Percentiles rank a stretch among this genome's conserved stretches.
phyloP scores from a whole-genome alignment of 768 basidiomycete species.

The Serendipita sp. region DNA sequence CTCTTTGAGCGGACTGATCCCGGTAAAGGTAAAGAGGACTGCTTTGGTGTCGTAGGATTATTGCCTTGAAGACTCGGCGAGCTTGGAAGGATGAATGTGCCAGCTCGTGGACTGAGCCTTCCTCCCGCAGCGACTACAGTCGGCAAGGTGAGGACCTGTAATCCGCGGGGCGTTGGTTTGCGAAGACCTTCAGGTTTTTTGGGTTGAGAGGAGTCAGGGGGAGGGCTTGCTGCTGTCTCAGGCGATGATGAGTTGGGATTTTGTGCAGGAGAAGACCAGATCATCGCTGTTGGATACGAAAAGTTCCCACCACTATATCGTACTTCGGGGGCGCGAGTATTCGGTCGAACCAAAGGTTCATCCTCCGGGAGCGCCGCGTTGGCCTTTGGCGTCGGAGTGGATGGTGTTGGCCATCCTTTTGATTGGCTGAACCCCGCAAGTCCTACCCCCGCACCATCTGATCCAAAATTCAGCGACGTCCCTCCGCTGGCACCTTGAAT shows the following conservation, averaged over 20 bases:
- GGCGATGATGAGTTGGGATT: background rate
- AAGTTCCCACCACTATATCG: conserved; percentile 5
- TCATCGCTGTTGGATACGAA: background rate
- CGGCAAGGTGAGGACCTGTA: background rate
- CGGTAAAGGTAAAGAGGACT: background rate
- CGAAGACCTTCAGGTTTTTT: background rate
- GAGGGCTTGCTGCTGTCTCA: background rate
- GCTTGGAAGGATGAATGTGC: conserved; percentile 1
- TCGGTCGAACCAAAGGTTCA: background rate
- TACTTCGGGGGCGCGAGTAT: background rate
- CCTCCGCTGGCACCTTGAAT: background rate
- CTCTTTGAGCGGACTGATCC: background rate
- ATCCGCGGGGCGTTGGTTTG: background rate
- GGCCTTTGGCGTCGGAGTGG: background rate
- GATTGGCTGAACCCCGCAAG: background rate
- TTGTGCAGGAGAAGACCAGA: background rate
- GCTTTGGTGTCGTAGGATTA: background rate
- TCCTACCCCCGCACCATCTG: background rate
- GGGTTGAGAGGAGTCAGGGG: background rate
- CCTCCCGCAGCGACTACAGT: background rate
- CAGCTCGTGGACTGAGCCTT: background rate
- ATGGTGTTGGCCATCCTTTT: background rate
- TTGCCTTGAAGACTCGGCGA: background rate
- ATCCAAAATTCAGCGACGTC: background rate
- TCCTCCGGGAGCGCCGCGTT: background rate